Evolutionary conservation across 192 early-diverging fungal genomes (phyloP).

Genomic region (Phycomyces nitens): DNA sequence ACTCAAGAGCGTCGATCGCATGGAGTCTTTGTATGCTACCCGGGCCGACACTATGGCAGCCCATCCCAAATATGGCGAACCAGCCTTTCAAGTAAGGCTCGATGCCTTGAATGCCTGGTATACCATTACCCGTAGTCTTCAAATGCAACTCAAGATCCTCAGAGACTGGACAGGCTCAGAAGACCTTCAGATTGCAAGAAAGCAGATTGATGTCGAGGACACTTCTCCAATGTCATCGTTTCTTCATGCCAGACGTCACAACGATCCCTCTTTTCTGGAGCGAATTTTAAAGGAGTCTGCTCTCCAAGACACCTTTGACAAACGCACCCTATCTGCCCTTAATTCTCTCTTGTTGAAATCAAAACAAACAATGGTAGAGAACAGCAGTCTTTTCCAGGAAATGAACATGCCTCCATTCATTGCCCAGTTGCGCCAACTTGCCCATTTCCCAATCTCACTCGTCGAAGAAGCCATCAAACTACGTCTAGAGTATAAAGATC

Average conservation of each 20-base stretch:
- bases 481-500: conserved; percentile 64
- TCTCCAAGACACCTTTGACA: conserved; percentile 72
- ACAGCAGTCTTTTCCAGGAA: conserved; percentile 58
- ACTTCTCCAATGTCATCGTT: not conserved
- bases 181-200: conserved; percentile 52
- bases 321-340: conserved; percentile 61
- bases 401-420: conserved; percentile 72
- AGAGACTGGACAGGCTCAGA: conserved; percentile 82
- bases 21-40: conserved; percentile 77
- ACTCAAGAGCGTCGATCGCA: conserved; percentile 70
- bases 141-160: conserved; percentile 70
- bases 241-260: conserved; percentile 18
- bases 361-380: conserved; percentile 66
- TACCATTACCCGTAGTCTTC: conserved; percentile 65
- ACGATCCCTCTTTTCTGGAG: conserved; percentile 78
- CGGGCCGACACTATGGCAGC: conserved; percentile 54
- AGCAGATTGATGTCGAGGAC: not conserved
- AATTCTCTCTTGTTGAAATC: conserved; percentile 56
- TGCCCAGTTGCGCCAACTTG: conserved; percentile 63
- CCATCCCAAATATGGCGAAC: conserved; percentile 66
- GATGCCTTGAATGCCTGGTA: conserved; percentile 76
- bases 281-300: conserved; percentile 81
- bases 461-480: conserved; percentile 80
- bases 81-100: conserved; percentile 63
- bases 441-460: conserved; percentile 75